phyloP scores from a whole-genome alignment of 176 grass and related monocot genomes.

The Carex scoparia region DNA sequence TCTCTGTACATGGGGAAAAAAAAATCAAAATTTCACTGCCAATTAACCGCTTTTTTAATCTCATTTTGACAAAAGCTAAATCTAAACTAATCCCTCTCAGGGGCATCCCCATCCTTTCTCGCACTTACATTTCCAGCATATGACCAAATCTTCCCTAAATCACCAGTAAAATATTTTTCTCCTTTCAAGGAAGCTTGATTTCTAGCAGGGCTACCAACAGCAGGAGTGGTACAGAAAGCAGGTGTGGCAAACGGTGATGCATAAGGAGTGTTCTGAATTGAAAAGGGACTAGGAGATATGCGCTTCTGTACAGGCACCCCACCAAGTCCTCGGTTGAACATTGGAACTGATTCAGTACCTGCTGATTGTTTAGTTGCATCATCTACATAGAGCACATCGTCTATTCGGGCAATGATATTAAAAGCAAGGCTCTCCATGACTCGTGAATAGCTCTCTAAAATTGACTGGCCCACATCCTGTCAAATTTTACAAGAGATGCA shows the following conservation, averaged over 20 bases:
- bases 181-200: conserved; percentile 38
- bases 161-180: conserved; percentile 50
- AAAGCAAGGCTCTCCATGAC: conserved; percentile 94
- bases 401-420: conserved; percentile 86
- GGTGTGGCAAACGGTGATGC: conserved; percentile 84
- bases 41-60: neutral
- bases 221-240: conserved; percentile 68
- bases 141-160: conserved; percentile 79
- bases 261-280: conserved; percentile 72
- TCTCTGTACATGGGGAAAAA: conserved; percentile 9
- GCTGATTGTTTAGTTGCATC: conserved; percentile 73
- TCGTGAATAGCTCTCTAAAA: conserved; percentile 95
- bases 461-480: conserved; percentile 95
- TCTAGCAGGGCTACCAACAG: conserved; percentile 59
- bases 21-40: neutral
- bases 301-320: conserved; percentile 75
- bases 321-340: conserved; percentile 61
- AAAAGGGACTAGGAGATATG: conserved; percentile 83
- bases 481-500: conserved; percentile 16
- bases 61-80: neutral
- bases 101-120: conserved; percentile 69
- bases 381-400: conserved; percentile 85
- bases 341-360: conserved; percentile 42
- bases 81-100: conserved; percentile 64
- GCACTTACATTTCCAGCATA: conserved; percentile 68